A percentile compares a stretch with the other conserved stretches of the same genome.
phyloP scores from a whole-genome alignment of 345 rosid genomes.

The Eucalyptus tenuipes region DNA sequence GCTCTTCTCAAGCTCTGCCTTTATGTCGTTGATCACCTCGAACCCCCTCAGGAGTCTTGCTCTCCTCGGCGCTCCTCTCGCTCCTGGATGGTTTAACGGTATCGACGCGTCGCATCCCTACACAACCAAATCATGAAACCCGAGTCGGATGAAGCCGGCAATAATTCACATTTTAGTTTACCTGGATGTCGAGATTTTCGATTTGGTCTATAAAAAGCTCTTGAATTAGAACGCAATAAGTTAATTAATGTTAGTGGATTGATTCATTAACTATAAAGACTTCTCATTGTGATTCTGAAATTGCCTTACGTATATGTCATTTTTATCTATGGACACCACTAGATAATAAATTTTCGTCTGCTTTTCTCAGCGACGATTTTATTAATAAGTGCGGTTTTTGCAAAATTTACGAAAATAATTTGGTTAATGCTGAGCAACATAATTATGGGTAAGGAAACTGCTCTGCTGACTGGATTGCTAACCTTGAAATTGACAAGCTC shows the following conservation, averaged over 20 bases:
- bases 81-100: slow-evolving; percentile 48
- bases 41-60: slow-evolving; percentile 67
- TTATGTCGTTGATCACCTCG: slow-evolving; percentile 55
- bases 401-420: background rate
- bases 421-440: background rate
- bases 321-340: background rate
- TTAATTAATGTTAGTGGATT: background rate
- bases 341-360: background rate
- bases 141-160: background rate
- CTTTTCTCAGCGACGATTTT: background rate
- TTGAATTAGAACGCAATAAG: background rate
- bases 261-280: background rate
- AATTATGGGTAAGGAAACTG: background rate
- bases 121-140: background rate
- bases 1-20: slow-evolving; percentile 41
- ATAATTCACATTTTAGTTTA: background rate
- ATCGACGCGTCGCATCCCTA: slow-evolving; percentile 78
- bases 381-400: background rate
- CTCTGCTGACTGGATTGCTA: background rate
- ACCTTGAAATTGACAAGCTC: background rate
- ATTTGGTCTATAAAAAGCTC: background rate
- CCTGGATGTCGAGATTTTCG: background rate
- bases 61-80: slow-evolving; percentile 51
- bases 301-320: background rate
- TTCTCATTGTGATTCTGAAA: background rate